These are phyloP conservation scores for Pseudocercospora cruenta DNA, from an alignment of 2,329 filamentous ascomycete genomes.

Conservation along the genomic window DNA sequence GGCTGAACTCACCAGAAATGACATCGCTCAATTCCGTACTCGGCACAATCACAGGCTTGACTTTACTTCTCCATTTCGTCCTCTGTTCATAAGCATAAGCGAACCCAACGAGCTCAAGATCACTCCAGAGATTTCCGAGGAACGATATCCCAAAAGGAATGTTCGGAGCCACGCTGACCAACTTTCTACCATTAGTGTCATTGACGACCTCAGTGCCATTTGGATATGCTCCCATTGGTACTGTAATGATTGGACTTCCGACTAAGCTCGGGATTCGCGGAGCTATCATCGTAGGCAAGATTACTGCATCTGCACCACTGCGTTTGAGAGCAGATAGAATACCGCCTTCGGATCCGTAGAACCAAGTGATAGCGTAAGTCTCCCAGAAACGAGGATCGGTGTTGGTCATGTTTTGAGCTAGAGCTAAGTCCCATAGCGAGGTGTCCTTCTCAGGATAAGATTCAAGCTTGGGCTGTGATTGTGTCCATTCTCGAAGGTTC, in stretches of 20 bases:
- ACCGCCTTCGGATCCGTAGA: conserved; percentile 9
- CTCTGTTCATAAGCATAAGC: conserved; percentile 17
- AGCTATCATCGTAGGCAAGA: conserved; percentile 8
- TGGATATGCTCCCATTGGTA: conserved; percentile 11
- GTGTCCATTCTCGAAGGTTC: conserved; percentile 1
- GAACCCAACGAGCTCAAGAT: conserved; percentile 9
- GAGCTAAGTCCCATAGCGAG: conserved; percentile 10
- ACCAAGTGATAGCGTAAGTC: conserved; percentile 7
- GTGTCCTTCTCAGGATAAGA: conserved; percentile 3
- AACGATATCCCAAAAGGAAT: conserved; percentile 14
- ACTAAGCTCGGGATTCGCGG: conserved; percentile 3
- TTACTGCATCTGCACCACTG: conserved; percentile 5
- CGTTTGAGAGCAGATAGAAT: conserved; percentile 11
- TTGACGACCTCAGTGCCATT: neutral
- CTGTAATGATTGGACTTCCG: conserved; percentile 10
- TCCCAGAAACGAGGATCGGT: conserved; percentile 6
- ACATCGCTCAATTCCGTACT: neutral
- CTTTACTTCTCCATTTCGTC: conserved; percentile 1
- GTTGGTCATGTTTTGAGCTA: conserved; percentile 2
- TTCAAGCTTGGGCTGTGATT: conserved; percentile 3
- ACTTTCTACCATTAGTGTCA: neutral
- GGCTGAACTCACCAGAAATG: neutral
- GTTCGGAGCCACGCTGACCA: neutral
- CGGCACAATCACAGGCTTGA: conserved; percentile 7
- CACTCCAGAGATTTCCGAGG: conserved; percentile 10